Evolutionary conservation across 1,139 yeast species (phyloP), one percentile per base, ranked within the genome.

Genomic region (Blastobotrys proliferans): DNA sequence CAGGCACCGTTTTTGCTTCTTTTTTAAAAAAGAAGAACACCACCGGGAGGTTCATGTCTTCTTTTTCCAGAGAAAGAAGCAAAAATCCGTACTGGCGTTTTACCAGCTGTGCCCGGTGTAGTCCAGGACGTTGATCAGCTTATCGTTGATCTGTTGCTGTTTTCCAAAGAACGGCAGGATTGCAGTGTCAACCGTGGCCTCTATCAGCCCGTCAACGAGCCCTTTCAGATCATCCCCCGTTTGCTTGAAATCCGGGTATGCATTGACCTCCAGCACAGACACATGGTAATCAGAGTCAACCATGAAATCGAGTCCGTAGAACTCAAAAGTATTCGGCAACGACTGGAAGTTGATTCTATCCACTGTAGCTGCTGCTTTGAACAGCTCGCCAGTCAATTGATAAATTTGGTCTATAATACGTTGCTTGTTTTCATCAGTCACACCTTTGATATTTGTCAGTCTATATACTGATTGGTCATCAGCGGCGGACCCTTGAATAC

Each of bases 231-330:
- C 81, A 16, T 68, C 76, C 10, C 98, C 98, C 0, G 97, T 92
- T 64, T 92, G 98, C 59, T 88, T 88, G 66, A 92, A 92, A 60
- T 92, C 98, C 0, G 98, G 98, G 60, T 83, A 92, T 8, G 97
- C 83, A 59, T 92, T 92, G 37, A 88, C 86, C 62, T 92, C 98
- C 30, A 92, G 67, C 33, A 92, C 62, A 37, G 70, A 70, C 3
- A 84, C 92, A 8, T 69, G 58, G 24, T 63, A 61, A 33, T 78
- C 69, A 1, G 67, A 69, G 51, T 79, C 80, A 6, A 92, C 84
- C 48, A 92, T 64, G 62, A 86, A 88, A 62, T 92, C 98, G 11
- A 92, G 69, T 0, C 98, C 98, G 60, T 75, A 92, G 9, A 87
- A 72, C 61, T 92, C 98, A 59, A 86, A 76, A 0, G 94, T 94